Evolutionary conservation across 2,329 filamentous ascomycete genomes (phyloP), one percentile per base, ranked within the genome.

Genomic region (Colletotrichum tabaci): DNA sequence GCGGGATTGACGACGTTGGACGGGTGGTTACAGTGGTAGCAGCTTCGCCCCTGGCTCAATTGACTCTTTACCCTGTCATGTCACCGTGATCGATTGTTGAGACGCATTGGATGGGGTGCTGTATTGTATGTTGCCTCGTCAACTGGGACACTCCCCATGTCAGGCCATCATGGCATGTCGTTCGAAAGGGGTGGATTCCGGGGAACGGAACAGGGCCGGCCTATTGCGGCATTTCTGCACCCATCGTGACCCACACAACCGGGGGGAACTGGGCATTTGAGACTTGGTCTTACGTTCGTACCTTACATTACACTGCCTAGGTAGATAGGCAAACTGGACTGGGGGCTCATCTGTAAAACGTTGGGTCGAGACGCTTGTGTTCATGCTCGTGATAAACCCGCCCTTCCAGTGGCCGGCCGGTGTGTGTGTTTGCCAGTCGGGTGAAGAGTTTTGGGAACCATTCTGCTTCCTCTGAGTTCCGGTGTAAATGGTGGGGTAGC

Each of bases 211-310:
- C 35, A 23, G 65, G 44, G 16, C 52, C 21, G n/a, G 35, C 46
- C n/a, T 13, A 40, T 61, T 16, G 12, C 61, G 44, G 46, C 23
- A 52, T 30, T 55, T 30, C 44, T 69, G 66, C 66, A 69, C 38
- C n/a, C 2, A 65, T 69, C 61, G 66, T 60, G 61, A 69, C 66
- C 66, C 66, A 66, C 66, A 47, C 66, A 35, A 38, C 23, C 66
- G 23, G 61, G 42, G 42, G 44, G 23, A n/a, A 44, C 65, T 55
- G 47, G 65, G 65, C 30, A 35, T 8, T 35, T 35, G 30, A 35
- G 30, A 9, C 30, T 35, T 35, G 9, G 57, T 63, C 49, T 23
- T 26, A 49, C 18, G 7, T 46, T 18, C 0, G 44, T 46, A 46
- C 44, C 30, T 30, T 30, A 2, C 6, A 1, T 30, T 30, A 30